These are phyloP conservation scores for Aspergillus nanangensis DNA, from an alignment of 495 filamentous ascomycete species.

Conservation along the genomic window DNA sequence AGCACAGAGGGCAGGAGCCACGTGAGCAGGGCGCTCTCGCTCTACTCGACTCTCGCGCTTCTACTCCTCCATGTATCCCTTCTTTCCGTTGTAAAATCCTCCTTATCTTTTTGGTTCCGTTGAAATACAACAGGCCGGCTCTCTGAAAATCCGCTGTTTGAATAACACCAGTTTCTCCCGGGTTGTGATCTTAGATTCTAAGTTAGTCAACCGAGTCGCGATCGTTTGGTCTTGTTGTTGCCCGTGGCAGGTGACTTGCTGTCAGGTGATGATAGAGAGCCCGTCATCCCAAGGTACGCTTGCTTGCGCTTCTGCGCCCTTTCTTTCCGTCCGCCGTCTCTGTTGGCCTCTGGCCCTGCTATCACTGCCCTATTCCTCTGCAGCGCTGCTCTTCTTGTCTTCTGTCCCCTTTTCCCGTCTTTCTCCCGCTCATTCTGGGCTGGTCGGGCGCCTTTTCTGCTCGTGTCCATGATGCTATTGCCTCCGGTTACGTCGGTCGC, in stretches of 20 bases:
- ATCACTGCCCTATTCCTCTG: not conserved
- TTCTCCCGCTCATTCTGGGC: conserved; percentile 2
- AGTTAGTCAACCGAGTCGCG: conserved; percentile 29
- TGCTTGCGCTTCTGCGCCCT: conserved; percentile 3
- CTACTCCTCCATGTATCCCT: conserved; percentile 28
- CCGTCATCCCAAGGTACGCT: conserved; percentile 44
- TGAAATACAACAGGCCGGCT: conserved; percentile 13
- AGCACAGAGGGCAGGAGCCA: conserved; percentile 26
- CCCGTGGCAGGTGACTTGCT: conserved; percentile 48
- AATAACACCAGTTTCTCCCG: conserved; percentile 11
- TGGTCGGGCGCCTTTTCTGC: conserved; percentile 6
- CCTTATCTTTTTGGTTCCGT: conserved; percentile 18
- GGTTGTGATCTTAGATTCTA: conserved; percentile 18
- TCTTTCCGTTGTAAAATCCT: conserved; percentile 26
- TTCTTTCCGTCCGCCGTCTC: conserved; percentile 4
- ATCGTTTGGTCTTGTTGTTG: conserved; percentile 41
- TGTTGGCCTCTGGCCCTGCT: conserved; percentile 7
- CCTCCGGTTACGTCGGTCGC: conserved; percentile 27
- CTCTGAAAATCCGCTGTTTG: conserved; percentile 2
- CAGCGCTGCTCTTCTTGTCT: not conserved
- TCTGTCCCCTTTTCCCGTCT: conserved; percentile 2
- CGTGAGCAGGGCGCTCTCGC: conserved; percentile 32
- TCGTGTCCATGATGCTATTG: conserved; percentile 11
- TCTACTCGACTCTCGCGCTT: conserved; percentile 23
- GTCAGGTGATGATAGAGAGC: conserved; percentile 47